Percentiles rank a stretch among this genome's conserved stretches.
Conservation (phyloP, 805 yeast species). For the Starmerella kuoi region DNA sequence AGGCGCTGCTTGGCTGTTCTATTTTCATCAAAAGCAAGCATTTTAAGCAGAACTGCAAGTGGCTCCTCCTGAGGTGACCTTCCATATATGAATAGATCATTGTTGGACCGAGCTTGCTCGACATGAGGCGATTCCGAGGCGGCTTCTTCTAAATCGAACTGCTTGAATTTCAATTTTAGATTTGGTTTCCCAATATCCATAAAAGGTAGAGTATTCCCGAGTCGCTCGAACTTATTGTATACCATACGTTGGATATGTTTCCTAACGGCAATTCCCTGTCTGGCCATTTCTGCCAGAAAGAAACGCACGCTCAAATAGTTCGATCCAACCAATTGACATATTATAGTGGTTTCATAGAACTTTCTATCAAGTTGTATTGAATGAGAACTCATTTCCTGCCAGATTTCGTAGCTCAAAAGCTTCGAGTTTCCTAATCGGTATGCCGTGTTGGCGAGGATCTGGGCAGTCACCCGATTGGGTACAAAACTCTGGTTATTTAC, state of each 20-base stretch:
- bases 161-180: neutral
- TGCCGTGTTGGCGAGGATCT: slow-evolving; percentile 22
- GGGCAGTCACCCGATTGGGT: slow-evolving; percentile 17
- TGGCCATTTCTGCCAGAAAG: slow-evolving; percentile 23
- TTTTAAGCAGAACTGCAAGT: neutral
- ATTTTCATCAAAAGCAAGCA: neutral
- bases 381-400: slow-evolving; percentile 16
- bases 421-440: slow-evolving; percentile 26
- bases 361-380: slow-evolving; percentile 17
- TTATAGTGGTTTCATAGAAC: slow-evolving; percentile 23
- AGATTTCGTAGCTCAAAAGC: slow-evolving; percentile 22
- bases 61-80: slow-evolving; percentile 3
- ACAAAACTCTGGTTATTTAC: slow-evolving; percentile 1
- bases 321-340: slow-evolving; percentile 23
- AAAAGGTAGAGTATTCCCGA: slow-evolving; percentile 6
- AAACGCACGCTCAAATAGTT: slow-evolving; percentile 16
- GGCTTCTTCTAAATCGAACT: slow-evolving; percentile 12
- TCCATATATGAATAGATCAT: slow-evolving; percentile 12
- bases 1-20: neutral
- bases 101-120: slow-evolving; percentile 19
- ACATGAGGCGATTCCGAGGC: slow-evolving; percentile 6
- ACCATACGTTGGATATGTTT: slow-evolving; percentile 16
- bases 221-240: slow-evolving; percentile 7
- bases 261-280: slow-evolving; percentile 18
- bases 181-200: slow-evolving; percentile 6